A percentile compares a stretch with the other conserved stretches of the same genome.
phyloP scores from a whole-genome alignment of 2,329 filamentous ascomycete species.

The Penicillium hordei region DNA sequence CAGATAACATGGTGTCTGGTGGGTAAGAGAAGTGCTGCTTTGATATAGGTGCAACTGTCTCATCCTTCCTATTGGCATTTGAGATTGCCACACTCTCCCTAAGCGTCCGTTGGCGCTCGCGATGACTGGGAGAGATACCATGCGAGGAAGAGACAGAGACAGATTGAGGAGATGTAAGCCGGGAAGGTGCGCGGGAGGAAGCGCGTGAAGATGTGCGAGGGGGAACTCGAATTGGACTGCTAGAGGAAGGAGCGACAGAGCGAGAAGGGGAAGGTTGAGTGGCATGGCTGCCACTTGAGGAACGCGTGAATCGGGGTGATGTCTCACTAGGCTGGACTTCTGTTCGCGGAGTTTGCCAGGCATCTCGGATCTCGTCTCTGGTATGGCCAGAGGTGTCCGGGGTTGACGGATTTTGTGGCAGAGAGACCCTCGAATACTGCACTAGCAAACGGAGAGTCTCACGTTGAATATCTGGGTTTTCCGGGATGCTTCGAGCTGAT shows the following conservation, averaged over 20 bases:
- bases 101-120: constrained; percentile 1
- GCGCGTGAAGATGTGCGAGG: background rate
- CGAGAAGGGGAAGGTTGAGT: background rate
- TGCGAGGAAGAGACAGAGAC: background rate
- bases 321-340: background rate
- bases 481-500: constrained; percentile 1
- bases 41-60: background rate
- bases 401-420: background rate
- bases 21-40: background rate
- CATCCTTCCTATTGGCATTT: constrained; percentile 9
- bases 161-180: background rate
- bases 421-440: background rate
- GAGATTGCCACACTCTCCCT: constrained; percentile 7
- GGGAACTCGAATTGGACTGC: background rate
- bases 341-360: background rate
- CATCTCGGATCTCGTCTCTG: background rate
- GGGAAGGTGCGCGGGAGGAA: background rate
- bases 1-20: background rate
- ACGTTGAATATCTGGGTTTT: constrained; percentile 3
- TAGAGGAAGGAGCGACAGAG: background rate
- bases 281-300: background rate
- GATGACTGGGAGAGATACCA: background rate
- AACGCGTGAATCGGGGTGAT: background rate
- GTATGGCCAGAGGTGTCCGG: background rate
- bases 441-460: constrained; percentile 1